Evolutionary conservation across 1,139 yeast species (phyloP).

Genomic region (Barnettozyma hawaiiensis): DNA sequence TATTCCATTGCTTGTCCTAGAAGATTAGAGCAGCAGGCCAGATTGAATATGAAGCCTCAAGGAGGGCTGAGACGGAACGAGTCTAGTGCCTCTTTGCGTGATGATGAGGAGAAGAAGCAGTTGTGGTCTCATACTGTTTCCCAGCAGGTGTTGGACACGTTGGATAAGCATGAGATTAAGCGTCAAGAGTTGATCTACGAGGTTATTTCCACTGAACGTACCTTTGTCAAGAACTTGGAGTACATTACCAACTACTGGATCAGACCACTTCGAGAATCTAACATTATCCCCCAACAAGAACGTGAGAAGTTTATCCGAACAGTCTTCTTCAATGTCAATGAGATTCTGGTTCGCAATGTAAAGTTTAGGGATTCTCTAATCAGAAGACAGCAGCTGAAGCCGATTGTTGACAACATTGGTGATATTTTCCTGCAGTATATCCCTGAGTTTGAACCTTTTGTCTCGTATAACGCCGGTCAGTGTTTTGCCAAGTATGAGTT

Average conservation of each 20-base stretch:
- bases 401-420: conserved; percentile 80
- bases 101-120: conserved; percentile 76
- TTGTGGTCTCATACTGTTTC: conserved; percentile 95
- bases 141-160: conserved; percentile 65
- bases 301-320: conserved; percentile 87
- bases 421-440: conserved; percentile 82
- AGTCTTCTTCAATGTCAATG: conserved; percentile 87
- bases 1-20: conserved; percentile 98
- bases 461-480: conserved; percentile 92
- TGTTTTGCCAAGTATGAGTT: conserved; percentile 94
- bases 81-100: conserved; percentile 68
- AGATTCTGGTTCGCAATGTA: conserved; percentile 77
- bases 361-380: conserved; percentile 85
- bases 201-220: conserved; percentile 88
- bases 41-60: conserved; percentile 82
- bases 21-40: conserved; percentile 90
- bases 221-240: conserved; percentile 91
- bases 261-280: conserved; percentile 79
- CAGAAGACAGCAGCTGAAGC: conserved; percentile 80
- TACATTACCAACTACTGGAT: conserved; percentile 92
- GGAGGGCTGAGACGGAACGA: conserved; percentile 85
- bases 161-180: conserved; percentile 82
- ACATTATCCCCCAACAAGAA: conserved; percentile 82
- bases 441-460: conserved; percentile 86
- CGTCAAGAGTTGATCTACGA: conserved; percentile 95